phyloP scores from a whole-genome alignment of 805 yeast species.

The Yamadazyma olivae region DNA sequence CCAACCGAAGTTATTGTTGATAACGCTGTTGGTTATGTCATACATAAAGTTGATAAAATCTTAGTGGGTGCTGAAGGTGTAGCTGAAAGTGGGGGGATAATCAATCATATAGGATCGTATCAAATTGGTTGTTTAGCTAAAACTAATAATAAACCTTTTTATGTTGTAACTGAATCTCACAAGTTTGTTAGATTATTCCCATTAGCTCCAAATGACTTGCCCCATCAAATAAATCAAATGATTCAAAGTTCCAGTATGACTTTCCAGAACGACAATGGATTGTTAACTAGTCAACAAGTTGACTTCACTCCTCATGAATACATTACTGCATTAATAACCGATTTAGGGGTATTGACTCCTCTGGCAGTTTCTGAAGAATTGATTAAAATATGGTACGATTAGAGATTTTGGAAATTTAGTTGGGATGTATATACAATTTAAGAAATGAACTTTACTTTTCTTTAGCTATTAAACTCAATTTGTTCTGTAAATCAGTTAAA shows the following conservation, averaged over 20 bases:
- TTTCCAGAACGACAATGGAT: slow-evolving; percentile 11
- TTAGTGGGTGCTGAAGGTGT: slow-evolving; percentile 99
- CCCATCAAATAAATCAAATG: slow-evolving; percentile 37
- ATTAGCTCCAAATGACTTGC: slow-evolving; percentile 86
- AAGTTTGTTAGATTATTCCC: slow-evolving; percentile 97
- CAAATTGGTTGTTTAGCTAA: slow-evolving; percentile 92
- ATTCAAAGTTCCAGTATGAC: slow-evolving; percentile 20
- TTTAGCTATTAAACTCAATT: slow-evolving; percentile 12
- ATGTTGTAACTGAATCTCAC: slow-evolving; percentile 92
- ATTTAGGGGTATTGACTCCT: slow-evolving; percentile 94
- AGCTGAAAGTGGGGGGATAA: slow-evolving; percentile 97
- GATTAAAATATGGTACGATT: slow-evolving; percentile 97
- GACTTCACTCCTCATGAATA: slow-evolving; percentile 97
- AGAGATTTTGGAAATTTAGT: no score
- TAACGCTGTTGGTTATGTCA: slow-evolving; percentile 88
- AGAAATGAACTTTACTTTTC: no score
- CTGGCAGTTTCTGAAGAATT: slow-evolving; percentile 98
- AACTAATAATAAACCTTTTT: slow-evolving; percentile 86
- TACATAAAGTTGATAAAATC: slow-evolving; percentile 88
- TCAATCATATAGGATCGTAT: slow-evolving; percentile 91
- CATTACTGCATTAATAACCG: slow-evolving; percentile 93
- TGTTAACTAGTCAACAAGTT: slow-evolving; percentile 40
- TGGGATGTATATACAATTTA: slow-evolving; percentile 1
- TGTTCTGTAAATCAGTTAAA: slow-evolving; percentile 34
- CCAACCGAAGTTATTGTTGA: slow-evolving; percentile 90